phyloP scores from a whole-genome alignment of 441 rosid genomes.

The Jatropha multifida region DNA sequence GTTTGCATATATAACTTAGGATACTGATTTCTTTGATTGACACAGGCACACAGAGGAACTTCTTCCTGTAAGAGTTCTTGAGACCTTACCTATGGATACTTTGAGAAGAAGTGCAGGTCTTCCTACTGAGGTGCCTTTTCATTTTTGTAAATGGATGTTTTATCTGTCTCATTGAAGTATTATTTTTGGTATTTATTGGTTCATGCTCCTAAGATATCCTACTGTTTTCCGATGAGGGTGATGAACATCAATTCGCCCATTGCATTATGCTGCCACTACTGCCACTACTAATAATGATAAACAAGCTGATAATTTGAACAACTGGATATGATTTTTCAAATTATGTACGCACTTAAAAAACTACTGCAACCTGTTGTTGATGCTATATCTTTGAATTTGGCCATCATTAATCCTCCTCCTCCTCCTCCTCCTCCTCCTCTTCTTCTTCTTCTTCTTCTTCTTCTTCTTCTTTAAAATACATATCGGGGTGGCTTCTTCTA shows the following conservation, averaged over 20 bases:
- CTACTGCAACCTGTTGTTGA: background rate
- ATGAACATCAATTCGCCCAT: background rate
- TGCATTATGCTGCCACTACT: background rate
- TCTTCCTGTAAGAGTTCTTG: conserved; percentile 83
- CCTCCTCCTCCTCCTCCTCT: too few relatives aligned
- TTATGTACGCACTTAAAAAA: background rate
- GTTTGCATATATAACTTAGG: conserved; percentile 9
- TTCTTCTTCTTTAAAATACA: background rate
- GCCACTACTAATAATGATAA: background rate
- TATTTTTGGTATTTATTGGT: background rate
- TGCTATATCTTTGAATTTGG: background rate
- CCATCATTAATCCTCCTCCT: background rate
- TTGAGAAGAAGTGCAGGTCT: conserved; percentile 71
- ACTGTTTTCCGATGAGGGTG: background rate
- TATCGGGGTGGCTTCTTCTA: background rate
- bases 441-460: background rate
- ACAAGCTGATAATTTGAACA: background rate
- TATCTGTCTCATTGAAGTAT: background rate
- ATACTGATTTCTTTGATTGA: conserved; percentile 24
- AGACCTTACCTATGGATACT: conserved; percentile 67
- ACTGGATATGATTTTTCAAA: background rate
- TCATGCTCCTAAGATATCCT: background rate
- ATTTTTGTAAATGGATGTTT: conserved; percentile 4
- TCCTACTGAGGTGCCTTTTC: conserved; percentile 64
- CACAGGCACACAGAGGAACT: conserved; percentile 82